phyloP scores from a whole-genome alignment of 768 basidiomycete genomes.

The Lenzites betulinus region DNA sequence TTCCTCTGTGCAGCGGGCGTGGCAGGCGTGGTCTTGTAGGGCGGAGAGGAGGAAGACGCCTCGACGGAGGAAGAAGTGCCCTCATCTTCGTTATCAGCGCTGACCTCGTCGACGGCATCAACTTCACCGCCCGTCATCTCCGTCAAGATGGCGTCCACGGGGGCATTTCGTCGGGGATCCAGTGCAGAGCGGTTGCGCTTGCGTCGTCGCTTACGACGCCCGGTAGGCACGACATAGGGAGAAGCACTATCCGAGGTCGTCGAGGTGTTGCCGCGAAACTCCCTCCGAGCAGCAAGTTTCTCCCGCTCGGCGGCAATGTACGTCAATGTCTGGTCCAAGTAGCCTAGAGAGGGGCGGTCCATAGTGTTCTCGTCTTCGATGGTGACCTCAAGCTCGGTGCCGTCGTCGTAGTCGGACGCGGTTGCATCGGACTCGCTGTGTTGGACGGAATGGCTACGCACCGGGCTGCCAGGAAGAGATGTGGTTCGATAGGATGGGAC shows the following conservation, averaged over 20 bases:
- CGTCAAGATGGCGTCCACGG: slow-evolving; percentile 10
- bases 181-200: slow-evolving; percentile 32
- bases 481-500: slow-evolving; percentile 58
- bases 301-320: slow-evolving; percentile 75
- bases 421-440: slow-evolving; percentile 25
- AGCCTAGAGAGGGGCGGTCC: slow-evolving; percentile 67
- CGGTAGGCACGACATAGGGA: slow-evolving; percentile 41
- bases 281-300: slow-evolving; percentile 48
- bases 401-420: slow-evolving; percentile 30
- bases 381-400: slow-evolving; percentile 26
- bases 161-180: slow-evolving; percentile 9
- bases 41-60: slow-evolving; percentile 28
- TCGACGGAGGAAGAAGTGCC: slow-evolving; percentile 32
- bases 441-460: slow-evolving; percentile 17
- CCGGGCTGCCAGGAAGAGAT: slow-evolving; percentile 29
- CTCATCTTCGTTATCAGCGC: slow-evolving; percentile 24
- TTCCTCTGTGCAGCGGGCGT: slow-evolving; percentile 25
- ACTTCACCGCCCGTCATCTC: slow-evolving; percentile 17
- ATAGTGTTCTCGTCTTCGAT: slow-evolving; percentile 32
- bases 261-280: slow-evolving; percentile 27
- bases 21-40: slow-evolving; percentile 34
- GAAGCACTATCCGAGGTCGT: slow-evolving; percentile 40
- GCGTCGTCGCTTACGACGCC: slow-evolving; percentile 39
- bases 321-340: slow-evolving; percentile 71
- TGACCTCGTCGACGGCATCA: slow-evolving; percentile 23